Evolutionary conservation across 148 eudicot genomes (phyloP).

Genomic region (Persicaria tinctoria): DNA sequence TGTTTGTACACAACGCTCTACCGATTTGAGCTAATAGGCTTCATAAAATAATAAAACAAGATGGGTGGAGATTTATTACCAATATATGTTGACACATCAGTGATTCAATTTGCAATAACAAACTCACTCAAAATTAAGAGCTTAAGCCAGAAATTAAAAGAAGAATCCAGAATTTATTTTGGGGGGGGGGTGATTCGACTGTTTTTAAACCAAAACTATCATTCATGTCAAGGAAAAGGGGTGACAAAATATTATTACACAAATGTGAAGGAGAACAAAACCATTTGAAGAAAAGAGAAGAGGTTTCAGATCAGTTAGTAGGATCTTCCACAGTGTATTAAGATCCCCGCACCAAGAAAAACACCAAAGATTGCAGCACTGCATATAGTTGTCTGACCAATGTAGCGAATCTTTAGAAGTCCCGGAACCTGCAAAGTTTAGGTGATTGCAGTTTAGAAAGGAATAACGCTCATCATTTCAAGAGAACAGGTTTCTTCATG

Average conservation of each 20-base stretch:
- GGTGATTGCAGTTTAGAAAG: constrained; percentile 1
- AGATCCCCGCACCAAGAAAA: constrained; percentile 92
- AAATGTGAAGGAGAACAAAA: background rate
- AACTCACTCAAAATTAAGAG: too few species aligned
- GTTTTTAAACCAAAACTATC: background rate
- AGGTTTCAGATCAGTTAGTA: constrained; percentile 23
- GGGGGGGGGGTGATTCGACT: too few species aligned
- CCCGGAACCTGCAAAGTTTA: constrained; percentile 66
- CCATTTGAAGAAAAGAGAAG: background rate
- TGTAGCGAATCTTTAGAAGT: constrained; percentile 62
- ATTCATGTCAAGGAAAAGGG: background rate
- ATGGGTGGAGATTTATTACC: too few species aligned
- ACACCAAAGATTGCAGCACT: constrained; percentile 92
- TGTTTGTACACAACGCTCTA: too few species aligned
- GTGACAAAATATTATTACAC: background rate
- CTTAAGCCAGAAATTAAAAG: too few species aligned
- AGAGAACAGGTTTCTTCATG: too few species aligned
- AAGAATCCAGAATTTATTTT: too few species aligned
- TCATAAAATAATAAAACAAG: too few species aligned
- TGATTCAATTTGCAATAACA: too few species aligned
- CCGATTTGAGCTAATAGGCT: too few species aligned
- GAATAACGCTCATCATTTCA: too few species aligned
- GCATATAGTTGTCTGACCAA: constrained; percentile 87
- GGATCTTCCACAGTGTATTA: constrained; percentile 90
- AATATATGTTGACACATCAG: too few species aligned